Evolutionary conservation across 192 early-diverging fungal genomes (phyloP), one percentile per base, ranked within the genome.

Genomic region (Coemansia sp.): DNA sequence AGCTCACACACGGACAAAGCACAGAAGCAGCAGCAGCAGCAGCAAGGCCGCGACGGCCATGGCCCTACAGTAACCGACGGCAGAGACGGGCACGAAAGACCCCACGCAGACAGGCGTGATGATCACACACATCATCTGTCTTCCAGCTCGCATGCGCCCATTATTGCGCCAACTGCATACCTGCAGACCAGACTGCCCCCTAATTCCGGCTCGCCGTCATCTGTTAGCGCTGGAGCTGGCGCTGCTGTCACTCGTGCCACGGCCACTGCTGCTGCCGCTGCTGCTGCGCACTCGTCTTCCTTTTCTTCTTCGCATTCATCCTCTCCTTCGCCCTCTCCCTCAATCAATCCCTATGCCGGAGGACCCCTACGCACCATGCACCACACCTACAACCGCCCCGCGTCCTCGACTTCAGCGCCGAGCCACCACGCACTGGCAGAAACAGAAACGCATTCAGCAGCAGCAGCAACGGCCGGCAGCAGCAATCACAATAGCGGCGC

Each of bases 271-370:
- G n/a, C n/a, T n/a, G n/a, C n/a, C n/a, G n/a, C n/a, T n/a, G n/a
- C n/a, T n/a, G n/a, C n/a, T n/a, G n/a, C 74, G 20, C 67, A 69
- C 27, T 76, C 74, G 29, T 78, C 76, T 23, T n/a, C n/a, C n/a
- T n/a, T n/a, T n/a, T n/a, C n/a, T n/a, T n/a, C n/a, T n/a, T n/a
- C n/a, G n/a, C n/a, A n/a, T n/a, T n/a, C n/a, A n/a, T n/a, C n/a
- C n/a, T 78, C 76, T 51, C 61, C 67, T 25, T 72, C 75, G 39
- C 75, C 76, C 13, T 69, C 75, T 39, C 64, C 74, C n/a, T 72
- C 75, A 16, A 62, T 78, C 4, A 73, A 71, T 50, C 74, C 68
- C 14, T 77, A 71, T 32, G 59, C 65, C 1, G 68, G 24, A 14
- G 55, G 68, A 2, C 60, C 74, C 1, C 28, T 68, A 39, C 74